phyloP scores from a whole-genome alignment of 2,329 filamentous ascomycete genomes.

The Bisporella sp. region DNA sequence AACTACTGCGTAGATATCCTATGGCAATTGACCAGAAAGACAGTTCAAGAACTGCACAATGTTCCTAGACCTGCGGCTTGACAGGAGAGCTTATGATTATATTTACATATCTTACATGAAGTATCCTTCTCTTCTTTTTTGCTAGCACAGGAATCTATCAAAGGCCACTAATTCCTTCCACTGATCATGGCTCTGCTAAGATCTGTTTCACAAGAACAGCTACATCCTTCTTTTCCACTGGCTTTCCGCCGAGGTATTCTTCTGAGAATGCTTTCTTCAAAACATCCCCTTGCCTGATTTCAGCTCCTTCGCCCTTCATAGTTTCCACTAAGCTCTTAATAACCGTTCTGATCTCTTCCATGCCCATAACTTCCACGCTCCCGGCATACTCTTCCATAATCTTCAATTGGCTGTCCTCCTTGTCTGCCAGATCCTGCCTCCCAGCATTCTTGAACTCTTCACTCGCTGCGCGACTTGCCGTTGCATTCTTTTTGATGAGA shows the following conservation, averaged over 20 bases:
- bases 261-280: constrained; percentile 53
- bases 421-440: constrained; percentile 61
- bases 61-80: too few relatives aligned
- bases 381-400: constrained; percentile 61
- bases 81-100: too few relatives aligned
- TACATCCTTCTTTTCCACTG: constrained; percentile 55
- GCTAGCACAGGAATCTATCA: too few relatives aligned
- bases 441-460: constrained; percentile 58
- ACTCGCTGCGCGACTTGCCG: constrained; percentile 49
- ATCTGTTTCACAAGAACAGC: constrained; percentile 53
- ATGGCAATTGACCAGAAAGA: too few relatives aligned
- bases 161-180: too few relatives aligned
- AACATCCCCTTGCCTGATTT: constrained; percentile 49
- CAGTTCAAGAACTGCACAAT: too few relatives aligned
- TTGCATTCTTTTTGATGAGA: constrained; percentile 58
- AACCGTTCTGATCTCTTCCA: constrained; percentile 49
- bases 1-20: too few relatives aligned
- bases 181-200: constrained; percentile 13
- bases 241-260: constrained; percentile 52
- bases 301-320: constrained; percentile 37
- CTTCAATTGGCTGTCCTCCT: constrained; percentile 59
- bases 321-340: constrained; percentile 46
- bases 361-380: constrained; percentile 47
- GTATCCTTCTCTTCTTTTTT: too few relatives aligned
- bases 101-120: too few relatives aligned